Conservation (phyloP, 495 filamentous ascomycete species). For the Neurospora discreta region DNA sequence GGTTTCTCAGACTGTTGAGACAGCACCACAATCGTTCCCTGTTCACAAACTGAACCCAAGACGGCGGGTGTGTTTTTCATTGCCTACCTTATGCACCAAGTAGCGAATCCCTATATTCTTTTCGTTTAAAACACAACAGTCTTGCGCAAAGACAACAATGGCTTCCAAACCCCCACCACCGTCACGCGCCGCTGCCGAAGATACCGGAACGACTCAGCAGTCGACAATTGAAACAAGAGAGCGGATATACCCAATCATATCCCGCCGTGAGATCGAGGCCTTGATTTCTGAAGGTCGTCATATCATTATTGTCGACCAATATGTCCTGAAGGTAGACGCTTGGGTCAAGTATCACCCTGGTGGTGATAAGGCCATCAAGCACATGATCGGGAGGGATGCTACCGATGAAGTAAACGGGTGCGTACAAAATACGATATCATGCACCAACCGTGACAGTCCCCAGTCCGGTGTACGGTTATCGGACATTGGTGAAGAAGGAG, state of each 20-base stretch:
- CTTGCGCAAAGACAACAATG: background rate
- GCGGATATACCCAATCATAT: conserved; percentile 34
- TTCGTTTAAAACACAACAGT: background rate
- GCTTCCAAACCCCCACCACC: background rate
- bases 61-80: background rate
- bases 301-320: conserved; percentile 69
- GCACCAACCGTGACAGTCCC: background rate
- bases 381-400: conserved; percentile 94
- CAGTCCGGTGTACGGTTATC: background rate
- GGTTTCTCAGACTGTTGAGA: background rate
- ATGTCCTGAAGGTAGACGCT: conserved; percentile 76
- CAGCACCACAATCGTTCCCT: background rate
- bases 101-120: background rate
- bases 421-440: conserved; percentile 24
- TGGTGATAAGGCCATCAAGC: conserved; percentile 81
- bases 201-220: background rate
- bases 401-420: conserved; percentile 92
- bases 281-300: conserved; percentile 77
- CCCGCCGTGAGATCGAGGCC: conserved; percentile 70
- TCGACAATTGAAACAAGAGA: conserved; percentile 19
- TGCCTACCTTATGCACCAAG: background rate
- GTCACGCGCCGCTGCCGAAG: background rate
- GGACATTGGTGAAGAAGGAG: background rate
- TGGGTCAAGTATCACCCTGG: conserved; percentile 88
- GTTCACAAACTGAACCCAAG: background rate